Percentiles rank a stretch among this genome's conserved stretches.
These are phyloP conservation scores for Psophocarpus tetragonolobus DNA, from an alignment of 306 rosid species.

Conservation along the genomic window DNA sequence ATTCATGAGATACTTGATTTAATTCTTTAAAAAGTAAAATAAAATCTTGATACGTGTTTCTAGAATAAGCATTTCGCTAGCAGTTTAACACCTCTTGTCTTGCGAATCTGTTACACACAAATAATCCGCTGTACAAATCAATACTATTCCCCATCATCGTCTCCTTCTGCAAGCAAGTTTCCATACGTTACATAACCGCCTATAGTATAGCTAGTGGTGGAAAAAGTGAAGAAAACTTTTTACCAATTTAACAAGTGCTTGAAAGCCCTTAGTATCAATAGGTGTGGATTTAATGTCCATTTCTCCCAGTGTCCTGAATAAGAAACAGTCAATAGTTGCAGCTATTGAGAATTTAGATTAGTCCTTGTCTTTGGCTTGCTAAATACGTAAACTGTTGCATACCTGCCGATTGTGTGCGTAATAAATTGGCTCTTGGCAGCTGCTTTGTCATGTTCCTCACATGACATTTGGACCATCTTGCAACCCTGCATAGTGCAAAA, in stretches of 20 bases:
- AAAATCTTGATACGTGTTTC: background rate
- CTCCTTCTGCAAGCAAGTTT: conserved; percentile 53
- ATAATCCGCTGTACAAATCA: conserved; percentile 63
- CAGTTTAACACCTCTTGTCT: conserved; percentile 58
- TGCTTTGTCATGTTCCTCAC: conserved; percentile 66
- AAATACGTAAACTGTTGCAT: background rate
- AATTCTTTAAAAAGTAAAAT: background rate
- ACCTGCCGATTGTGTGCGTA: conserved; percentile 74
- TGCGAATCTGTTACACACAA: conserved; percentile 55
- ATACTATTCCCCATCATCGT: conserved; percentile 43
- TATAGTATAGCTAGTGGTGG: background rate
- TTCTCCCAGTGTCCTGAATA: conserved; percentile 53
- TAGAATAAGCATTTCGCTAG: background rate
- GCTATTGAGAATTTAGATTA: background rate
- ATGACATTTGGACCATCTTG: conserved; percentile 63
- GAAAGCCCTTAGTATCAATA: conserved; percentile 57
- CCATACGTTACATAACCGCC: background rate
- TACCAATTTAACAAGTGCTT: conserved; percentile 61
- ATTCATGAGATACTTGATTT: background rate
- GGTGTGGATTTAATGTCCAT: conserved; percentile 55
- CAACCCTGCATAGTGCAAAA: conserved; percentile 51
- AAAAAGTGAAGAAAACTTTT: background rate
- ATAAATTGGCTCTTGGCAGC: conserved; percentile 71
- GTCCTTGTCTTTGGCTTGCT: background rate
- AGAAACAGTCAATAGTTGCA: background rate